Evolutionary conservation across 768 basidiomycete species (phyloP).

Genomic region (Tylopilus balloui): DNA sequence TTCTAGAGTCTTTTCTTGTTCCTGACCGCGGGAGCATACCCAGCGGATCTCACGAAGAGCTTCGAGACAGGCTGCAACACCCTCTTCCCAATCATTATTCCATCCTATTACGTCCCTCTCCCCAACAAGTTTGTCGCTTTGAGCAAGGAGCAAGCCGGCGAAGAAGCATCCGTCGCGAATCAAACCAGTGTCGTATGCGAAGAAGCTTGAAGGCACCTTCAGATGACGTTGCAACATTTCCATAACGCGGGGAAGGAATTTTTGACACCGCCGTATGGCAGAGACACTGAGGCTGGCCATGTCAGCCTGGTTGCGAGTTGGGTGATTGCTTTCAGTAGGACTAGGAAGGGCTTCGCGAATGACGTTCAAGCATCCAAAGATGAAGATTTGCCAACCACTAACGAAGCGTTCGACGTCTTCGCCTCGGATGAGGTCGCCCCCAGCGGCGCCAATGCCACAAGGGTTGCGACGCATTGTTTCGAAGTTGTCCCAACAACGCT

Average conservation of each 20-base stretch:
- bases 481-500: conserved; percentile 80
- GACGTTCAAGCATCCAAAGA: conserved; percentile 89
- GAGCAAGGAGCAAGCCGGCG: conserved; percentile 73
- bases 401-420: conserved; percentile 66
- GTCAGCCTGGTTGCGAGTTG: conserved; percentile 43
- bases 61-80: conserved; percentile 51
- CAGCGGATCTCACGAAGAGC: conserved; percentile 83
- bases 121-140: conserved; percentile 37
- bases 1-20: conserved; percentile 59
- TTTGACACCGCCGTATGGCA: conserved; percentile 46
- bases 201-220: conserved; percentile 45
- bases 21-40: conserved; percentile 72
- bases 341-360: conserved; percentile 67
- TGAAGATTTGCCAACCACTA: conserved; percentile 87
- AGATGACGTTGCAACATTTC: conserved; percentile 50
- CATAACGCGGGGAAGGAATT: conserved; percentile 47
- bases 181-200: conserved; percentile 81
- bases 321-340: conserved; percentile 42
- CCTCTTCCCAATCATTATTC: conserved; percentile 31
- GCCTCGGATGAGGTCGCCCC: conserved; percentile 33
- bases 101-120: conserved; percentile 22
- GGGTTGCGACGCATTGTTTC: conserved; percentile 53
- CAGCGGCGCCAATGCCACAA: conserved; percentile 38
- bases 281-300: conserved; percentile 44
- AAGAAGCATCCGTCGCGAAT: conserved; percentile 90